Evolutionary conservation across 495 filamentous ascomycete genomes (phyloP).

Genomic region (Penicillium antarcticum): DNA sequence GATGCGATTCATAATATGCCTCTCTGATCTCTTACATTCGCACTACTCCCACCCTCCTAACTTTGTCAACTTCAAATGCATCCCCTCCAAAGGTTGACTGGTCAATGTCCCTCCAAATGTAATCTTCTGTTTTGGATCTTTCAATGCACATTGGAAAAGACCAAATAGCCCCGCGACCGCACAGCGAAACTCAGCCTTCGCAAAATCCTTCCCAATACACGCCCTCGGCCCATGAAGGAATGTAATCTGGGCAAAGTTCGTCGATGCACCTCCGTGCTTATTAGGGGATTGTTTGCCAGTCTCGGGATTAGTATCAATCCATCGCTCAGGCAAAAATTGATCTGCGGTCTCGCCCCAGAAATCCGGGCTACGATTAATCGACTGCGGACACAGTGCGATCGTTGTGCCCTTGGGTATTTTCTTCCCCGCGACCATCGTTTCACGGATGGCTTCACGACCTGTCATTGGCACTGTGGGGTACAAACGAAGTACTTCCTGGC

Average conservation of each 20-base stretch:
- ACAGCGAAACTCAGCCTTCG: conserved; percentile 31
- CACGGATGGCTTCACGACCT: conserved; percentile 39
- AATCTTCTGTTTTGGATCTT: conserved; percentile 53
- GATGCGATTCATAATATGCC: too few species aligned
- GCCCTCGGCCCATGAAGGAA: conserved; percentile 42
- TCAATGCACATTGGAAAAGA: conserved; percentile 44
- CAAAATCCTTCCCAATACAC: conserved; percentile 45
- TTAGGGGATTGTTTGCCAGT: conserved; percentile 15
- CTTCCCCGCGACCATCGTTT: conserved; percentile 38
- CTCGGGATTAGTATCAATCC: conserved; percentile 34
- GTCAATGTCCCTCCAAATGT: conserved; percentile 59
- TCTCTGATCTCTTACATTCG: background rate
- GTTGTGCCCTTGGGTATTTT: conserved; percentile 37
- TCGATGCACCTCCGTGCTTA: conserved; percentile 31
- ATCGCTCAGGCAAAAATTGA: conserved; percentile 41
- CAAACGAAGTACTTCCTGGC: conserved; percentile 39
- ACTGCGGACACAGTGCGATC: conserved; percentile 35
- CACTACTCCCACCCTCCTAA: conserved; percentile 57
- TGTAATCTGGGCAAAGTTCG: conserved; percentile 40
- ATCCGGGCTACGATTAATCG: conserved; percentile 30
- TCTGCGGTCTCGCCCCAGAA: conserved; percentile 39
- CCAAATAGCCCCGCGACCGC: conserved; percentile 29
- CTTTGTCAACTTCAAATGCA: conserved; percentile 56
- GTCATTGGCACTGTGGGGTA: conserved; percentile 46
- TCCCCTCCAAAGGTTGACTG: conserved; percentile 56